Evolutionary conservation across 345 rosid species (phyloP).

Genomic region (Acer campestre): DNA sequence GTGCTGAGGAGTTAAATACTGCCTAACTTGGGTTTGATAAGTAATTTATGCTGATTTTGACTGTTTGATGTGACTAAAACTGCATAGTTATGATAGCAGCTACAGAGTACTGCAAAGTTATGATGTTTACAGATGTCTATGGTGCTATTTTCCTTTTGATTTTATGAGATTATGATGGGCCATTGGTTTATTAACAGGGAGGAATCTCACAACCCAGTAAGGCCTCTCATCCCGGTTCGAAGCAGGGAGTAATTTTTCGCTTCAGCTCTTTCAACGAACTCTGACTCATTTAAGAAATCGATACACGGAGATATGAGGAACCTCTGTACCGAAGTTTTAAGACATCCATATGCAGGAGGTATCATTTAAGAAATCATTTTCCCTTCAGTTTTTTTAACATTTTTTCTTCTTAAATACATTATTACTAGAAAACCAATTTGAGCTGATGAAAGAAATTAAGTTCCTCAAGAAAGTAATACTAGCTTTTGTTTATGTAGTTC

Average conservation of each 20-base stretch:
- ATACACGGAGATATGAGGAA: slow-evolving; percentile 88
- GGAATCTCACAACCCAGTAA: slow-evolving; percentile 47
- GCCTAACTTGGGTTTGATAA: too few species aligned
- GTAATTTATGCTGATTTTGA: too few species aligned
- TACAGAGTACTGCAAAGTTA: too few species aligned
- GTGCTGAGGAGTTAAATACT: too few species aligned
- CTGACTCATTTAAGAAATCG: slow-evolving; percentile 69
- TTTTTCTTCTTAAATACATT: background rate
- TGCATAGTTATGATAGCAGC: background rate
- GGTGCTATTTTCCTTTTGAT: background rate
- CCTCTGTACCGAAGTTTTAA: slow-evolving; percentile 82
- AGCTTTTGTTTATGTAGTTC: too few species aligned
- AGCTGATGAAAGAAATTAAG: slow-evolving; percentile 75
- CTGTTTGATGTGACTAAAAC: background rate
- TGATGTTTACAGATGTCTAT: background rate
- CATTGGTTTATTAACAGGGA: slow-evolving; percentile 54
- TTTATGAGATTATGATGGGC: background rate
- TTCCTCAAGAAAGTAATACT: slow-evolving; percentile 68
- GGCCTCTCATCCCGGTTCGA: slow-evolving; percentile 53
- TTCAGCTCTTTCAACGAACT: slow-evolving; percentile 93
- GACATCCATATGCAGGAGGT: slow-evolving; percentile 98
- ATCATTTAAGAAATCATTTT: slow-evolving; percentile 14
- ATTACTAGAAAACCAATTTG: slow-evolving; percentile 82
- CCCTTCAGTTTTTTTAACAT: slow-evolving; percentile 1
- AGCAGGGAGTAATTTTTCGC: slow-evolving; percentile 78